Evolutionary conservation across 805 yeast species (phyloP), one percentile per base, ranked within the genome.

Genomic region (Yarrowia divulgata): DNA sequence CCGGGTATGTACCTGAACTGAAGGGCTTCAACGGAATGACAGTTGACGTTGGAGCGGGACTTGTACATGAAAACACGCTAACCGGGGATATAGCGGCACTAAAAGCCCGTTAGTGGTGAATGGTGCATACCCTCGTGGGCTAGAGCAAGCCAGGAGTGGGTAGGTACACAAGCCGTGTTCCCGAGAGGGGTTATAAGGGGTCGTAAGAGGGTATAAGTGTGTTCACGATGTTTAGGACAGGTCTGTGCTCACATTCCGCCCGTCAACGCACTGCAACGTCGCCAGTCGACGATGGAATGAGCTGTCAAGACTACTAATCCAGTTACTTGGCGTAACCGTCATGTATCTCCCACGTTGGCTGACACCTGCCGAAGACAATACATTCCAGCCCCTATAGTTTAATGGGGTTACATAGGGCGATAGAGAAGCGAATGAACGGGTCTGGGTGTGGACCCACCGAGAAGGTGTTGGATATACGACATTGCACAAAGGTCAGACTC

Each of bases 371-470:
- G 18, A 40, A 3, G 1, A 9, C 60, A 14, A 23, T 19, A 54
- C 58, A 54, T 54, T 39, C 60, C 60, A 54, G 14, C 60, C 45
- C 45, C 60, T 54, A 54, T 54, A 54, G 45, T 39, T 42, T 54
- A 52, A n/a, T 52, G 32, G 32, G 43, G 3, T 52, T 5, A 12
- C 29, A 23, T 23, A n/a, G 29, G 29, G 29, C 29, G 29, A 23
- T 2, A 23, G 29, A 23, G 29, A 23, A 23, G 29, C 29, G 29
- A 23, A 23, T 23, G 29, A 23, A 23, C 3, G 4, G 4, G 29
- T n/a, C 29, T 23, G 29, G 4, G 29, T 4, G 29, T 23, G 29
- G 29, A 23, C 4, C 29, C 29, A 23, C 29, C 29, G 29, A 23
- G 29, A 23, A 23, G 4, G 29, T 23, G 3, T 23, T 23, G 29